Evolutionary conservation across 2,329 filamentous ascomycete genomes (phyloP).

Genomic region (Colletotrichum orbiculare): DNA sequence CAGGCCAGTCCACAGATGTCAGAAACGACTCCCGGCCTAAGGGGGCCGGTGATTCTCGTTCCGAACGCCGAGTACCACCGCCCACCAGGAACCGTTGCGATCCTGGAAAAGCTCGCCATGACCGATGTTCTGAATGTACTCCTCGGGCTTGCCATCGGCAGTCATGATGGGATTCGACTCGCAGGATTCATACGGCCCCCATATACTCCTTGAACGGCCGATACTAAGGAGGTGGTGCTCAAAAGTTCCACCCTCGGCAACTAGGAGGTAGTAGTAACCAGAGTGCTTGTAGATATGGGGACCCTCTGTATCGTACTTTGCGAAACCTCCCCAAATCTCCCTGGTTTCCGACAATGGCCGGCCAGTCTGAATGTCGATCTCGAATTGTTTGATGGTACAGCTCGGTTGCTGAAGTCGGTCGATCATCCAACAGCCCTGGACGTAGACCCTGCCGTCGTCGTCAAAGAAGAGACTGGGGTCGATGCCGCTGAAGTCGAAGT

Average conservation of each 20-base stretch:
- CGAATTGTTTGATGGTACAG: slow-evolving; percentile 37
- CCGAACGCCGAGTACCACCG: slow-evolving; percentile 22
- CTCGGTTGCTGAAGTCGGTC: slow-evolving; percentile 11
- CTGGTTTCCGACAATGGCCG: slow-evolving; percentile 37
- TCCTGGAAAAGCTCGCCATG: slow-evolving; percentile 69
- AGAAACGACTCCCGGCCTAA: slow-evolving; percentile 24
- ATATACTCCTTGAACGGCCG: slow-evolving; percentile 38
- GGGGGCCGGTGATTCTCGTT: slow-evolving; percentile 3
- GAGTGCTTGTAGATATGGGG: slow-evolving; percentile 51
- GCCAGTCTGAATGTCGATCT: slow-evolving; percentile 40
- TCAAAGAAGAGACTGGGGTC: slow-evolving; percentile 62
- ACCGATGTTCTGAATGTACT: slow-evolving; percentile 63
- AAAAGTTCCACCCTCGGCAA: slow-evolving; percentile 52
- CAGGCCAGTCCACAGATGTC: slow-evolving; percentile 19
- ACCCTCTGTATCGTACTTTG: slow-evolving; percentile 44
- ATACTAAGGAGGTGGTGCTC: slow-evolving; percentile 42
- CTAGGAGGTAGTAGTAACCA: slow-evolving; percentile 53
- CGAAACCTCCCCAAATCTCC: slow-evolving; percentile 37
- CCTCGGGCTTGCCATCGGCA: slow-evolving; percentile 52
- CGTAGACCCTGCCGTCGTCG: slow-evolving; percentile 48
- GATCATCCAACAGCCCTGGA: slow-evolving; percentile 40
- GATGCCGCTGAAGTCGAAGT: slow-evolving; percentile 53
- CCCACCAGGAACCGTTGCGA: slow-evolving; percentile 51
- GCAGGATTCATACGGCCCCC: slow-evolving; percentile 43
- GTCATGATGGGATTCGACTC: slow-evolving; percentile 58